Evolutionary conservation across 1,139 yeast genomes (phyloP), one percentile per base, ranked within the genome.

Genomic region (Yamadazyma triangularis): DNA sequence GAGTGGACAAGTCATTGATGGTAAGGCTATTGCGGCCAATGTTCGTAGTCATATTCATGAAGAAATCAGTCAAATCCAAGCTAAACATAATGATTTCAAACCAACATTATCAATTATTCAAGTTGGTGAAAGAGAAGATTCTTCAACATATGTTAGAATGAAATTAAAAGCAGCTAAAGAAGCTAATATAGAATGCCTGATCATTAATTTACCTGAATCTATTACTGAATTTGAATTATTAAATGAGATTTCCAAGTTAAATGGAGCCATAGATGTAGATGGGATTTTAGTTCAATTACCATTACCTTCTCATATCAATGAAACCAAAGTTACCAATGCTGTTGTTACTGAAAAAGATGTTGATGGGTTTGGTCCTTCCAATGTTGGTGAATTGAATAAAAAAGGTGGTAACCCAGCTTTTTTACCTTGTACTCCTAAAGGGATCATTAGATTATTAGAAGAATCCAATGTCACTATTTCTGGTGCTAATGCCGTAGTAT

Each of bases 361-460:
- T 29, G 99, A 91, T 54, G 99, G 98, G 1, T 91, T 91, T 51
- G 95, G 93, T 31, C 83, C 94, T 28, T 73, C 60, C 56, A 93
- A 91, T 58, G 83, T 86, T 32, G 97, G 97, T 34, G 97, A 91
- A 60, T 73, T 91, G 45, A 79, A 89, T 50, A 89, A 89, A 63
- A 82, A 82, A 47, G 85, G 86, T 34, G 98, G 98, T 31, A 58
- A 72, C 23, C 98, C 98, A 14, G 57, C 63, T 39, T 91, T 86
- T 58, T 69, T 85, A 47, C 98, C 99, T 22, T 91, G 98, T 62
- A 91, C 99, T 26, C 98, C 99, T 34, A 79, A 86, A 64, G 99
- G 98, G 26, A 80, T 89, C 51, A 78, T 91, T 67, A 82, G 78
- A 47, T 70, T 91, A 46, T 71, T 91, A 48, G 64, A 77, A 39